A percentile compares a stretch with the other conserved stretches of the same genome.
phyloP scores from a whole-genome alignment of 2,329 filamentous ascomycete genomes.

The Talaromyces sp. region DNA sequence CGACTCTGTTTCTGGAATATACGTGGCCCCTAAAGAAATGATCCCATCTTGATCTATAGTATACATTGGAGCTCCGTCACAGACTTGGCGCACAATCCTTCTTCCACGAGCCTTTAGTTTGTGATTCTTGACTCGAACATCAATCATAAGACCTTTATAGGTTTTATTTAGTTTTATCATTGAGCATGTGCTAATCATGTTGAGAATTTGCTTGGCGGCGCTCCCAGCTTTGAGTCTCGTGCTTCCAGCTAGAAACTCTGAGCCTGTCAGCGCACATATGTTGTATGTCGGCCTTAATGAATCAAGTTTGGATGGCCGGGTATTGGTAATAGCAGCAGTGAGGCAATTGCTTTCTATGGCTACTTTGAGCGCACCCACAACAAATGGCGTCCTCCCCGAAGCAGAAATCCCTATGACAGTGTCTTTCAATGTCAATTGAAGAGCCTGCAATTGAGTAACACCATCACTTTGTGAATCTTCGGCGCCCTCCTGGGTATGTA shows the following conservation, averaged over 20 bases:
- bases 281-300: not conserved
- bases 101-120: not conserved
- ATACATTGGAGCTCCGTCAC: not conserved
- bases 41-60: not conserved
- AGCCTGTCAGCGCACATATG: not conserved
- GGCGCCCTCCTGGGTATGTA: not conserved
- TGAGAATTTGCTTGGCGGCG: constrained; percentile 6
- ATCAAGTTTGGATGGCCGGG: not conserved
- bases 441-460: not conserved
- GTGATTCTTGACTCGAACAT: not conserved
- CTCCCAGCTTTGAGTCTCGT: constrained; percentile 7
- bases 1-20: not conserved
- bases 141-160: constrained; percentile 1
- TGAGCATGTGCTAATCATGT: constrained; percentile 2
- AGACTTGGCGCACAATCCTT: not conserved
- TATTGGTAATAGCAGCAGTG: not conserved
- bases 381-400: not conserved
- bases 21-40: not conserved
- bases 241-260: constrained; percentile 1
- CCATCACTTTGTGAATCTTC: not conserved
- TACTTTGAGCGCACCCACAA: not conserved
- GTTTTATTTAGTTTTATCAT: not conserved
- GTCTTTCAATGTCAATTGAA: not conserved
- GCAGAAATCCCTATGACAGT: not conserved
- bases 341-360: not conserved